Evolutionary conservation across 805 yeast species (phyloP).

Genomic region (Yarrowia porcina): DNA sequence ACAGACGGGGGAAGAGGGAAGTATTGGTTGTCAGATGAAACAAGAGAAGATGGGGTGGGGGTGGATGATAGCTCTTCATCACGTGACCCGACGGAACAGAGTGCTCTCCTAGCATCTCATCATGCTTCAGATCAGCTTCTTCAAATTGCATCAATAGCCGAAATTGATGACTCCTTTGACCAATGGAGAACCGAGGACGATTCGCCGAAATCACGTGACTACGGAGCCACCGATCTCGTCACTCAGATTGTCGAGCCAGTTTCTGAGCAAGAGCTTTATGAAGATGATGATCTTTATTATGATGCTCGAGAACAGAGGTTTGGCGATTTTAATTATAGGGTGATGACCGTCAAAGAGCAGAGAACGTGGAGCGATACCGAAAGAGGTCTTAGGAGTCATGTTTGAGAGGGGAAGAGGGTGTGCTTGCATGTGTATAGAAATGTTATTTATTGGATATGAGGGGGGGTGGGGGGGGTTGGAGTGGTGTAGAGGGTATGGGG

Average conservation of each 20-base stretch:
- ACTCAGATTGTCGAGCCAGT: slow-evolving; percentile 20
- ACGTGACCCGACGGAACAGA: background rate
- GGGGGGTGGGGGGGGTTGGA: too few relatives aligned
- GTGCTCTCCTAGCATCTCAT: background rate
- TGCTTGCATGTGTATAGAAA: background rate
- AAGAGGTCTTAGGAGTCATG: too few relatives aligned
- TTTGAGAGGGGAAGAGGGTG: too few relatives aligned
- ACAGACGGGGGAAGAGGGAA: slow-evolving; percentile 72
- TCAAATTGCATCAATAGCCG: background rate
- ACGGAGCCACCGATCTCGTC: slow-evolving; percentile 22
- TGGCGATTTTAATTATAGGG: slow-evolving; percentile 47
- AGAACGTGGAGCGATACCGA: background rate
- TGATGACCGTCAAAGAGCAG: slow-evolving; percentile 38
- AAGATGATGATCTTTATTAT: slow-evolving; percentile 38
- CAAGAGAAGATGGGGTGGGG: background rate
- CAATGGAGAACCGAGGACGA: slow-evolving; percentile 5
- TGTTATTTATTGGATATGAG: background rate
- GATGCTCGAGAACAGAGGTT: slow-evolving; percentile 37
- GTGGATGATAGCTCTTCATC: background rate
- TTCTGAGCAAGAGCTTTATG: slow-evolving; percentile 32
- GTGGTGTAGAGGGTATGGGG: too few relatives aligned
- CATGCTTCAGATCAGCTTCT: background rate
- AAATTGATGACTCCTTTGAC: background rate
- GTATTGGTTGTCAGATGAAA: slow-evolving; percentile 64
- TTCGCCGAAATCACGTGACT: background rate